Evolutionary conservation across 2,329 filamentous ascomycete genomes (phyloP).

Genomic region (Penicillium janthinellum): DNA sequence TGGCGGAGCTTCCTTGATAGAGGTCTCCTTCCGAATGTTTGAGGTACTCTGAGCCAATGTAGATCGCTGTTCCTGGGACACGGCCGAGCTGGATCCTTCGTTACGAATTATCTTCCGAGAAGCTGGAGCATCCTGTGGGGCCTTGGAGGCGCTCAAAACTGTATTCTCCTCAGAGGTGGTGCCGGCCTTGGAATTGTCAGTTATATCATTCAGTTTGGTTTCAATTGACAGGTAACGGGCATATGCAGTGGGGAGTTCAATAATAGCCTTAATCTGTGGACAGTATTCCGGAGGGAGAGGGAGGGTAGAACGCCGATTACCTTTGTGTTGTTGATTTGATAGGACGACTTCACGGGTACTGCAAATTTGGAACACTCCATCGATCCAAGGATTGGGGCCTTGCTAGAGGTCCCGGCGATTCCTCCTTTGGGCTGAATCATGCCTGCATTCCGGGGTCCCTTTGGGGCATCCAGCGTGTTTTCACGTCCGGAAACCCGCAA

Average conservation of each 20-base stretch:
- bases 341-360: not conserved
- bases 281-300: not conserved
- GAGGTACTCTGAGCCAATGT: not conserved
- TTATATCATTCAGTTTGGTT: not conserved
- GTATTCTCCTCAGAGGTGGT: not conserved
- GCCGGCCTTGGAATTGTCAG: not conserved
- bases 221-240: not conserved
- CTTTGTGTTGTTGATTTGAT: not conserved
- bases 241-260: not conserved
- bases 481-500: not conserved
- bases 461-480: not conserved
- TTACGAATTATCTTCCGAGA: not conserved
- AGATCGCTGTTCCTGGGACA: not conserved
- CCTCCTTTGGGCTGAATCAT: not conserved
- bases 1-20: not conserved
- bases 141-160: not conserved
- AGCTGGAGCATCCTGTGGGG: not conserved
- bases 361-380: not conserved
- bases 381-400: not conserved
- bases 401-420: not conserved
- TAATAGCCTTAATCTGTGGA: no score
- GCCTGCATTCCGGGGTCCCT: no score
- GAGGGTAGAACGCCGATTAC: not conserved
- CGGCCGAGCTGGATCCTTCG: not conserved
- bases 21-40: not conserved